Base-by-base conservation (phyloP, 2,329 filamentous ascomycete species). In the Sclerotinia spermophila region DNA sequence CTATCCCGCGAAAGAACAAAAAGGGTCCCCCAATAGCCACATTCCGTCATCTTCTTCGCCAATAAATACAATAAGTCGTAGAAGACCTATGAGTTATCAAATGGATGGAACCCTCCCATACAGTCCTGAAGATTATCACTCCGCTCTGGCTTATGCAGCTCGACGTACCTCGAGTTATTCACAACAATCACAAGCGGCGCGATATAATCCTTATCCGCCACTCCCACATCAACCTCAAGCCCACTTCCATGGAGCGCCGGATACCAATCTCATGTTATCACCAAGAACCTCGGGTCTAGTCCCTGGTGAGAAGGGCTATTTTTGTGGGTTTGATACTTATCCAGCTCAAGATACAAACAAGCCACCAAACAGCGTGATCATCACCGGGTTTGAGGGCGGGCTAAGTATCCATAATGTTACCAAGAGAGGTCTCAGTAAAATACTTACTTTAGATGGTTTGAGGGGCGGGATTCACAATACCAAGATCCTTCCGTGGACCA, bases 381-480 rank as follows among this genome's bases (percentile, higher is more conserved):
- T 97, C 6, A 87, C 93, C 13, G 94, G 94, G 1, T 93, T 90
- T 75, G 91, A 97, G 78, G 92, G 93, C 56, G 90, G 90, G 1
- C 79, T 97, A 65, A 91, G 95, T 73, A 86, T 97, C 24, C 90
- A 92, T 74, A 85, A 88, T 30, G 86, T 96, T 42, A 88, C 89
- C 58, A 92, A 90, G 77, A 89, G 89, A 72, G 91, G 91, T 64
- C 80, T 93, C 68, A 90, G 93, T 69, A 85, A 87, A 33, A 82
- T 93, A 42, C 90, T 90, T 30, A 88, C 88, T 70, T 82, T 97
- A 62, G 90, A 91, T 77, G 93, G 92, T 6, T 83, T 97, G 40
- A 88, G 90, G 76, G 95, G 95, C 55, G 89, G 89, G 33, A 92
- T 97, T 1, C 84, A 93, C 73, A 87, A 91, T 74, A 94, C 94